phyloP scores from a whole-genome alignment of 768 basidiomycete species.

The Russula griseocarnosa region DNA sequence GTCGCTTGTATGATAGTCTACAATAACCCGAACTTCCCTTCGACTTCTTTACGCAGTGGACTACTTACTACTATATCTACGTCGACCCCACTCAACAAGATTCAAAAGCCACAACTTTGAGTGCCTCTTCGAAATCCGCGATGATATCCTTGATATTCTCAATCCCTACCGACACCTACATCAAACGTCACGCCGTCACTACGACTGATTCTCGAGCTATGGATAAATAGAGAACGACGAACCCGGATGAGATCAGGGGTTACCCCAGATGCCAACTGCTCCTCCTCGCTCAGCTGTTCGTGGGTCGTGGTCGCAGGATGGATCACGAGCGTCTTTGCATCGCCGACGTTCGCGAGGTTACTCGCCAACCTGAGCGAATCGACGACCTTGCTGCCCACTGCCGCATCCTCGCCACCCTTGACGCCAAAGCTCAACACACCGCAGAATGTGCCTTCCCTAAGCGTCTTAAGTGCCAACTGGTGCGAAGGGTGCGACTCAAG shows the following conservation, averaged over 20 bases:
- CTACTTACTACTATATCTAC: background rate
- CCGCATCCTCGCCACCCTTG: constrained; percentile 51
- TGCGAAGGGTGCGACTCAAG: constrained; percentile 59
- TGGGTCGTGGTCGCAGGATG: constrained; percentile 79
- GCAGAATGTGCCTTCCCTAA: constrained; percentile 57
- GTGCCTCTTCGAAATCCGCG: constrained; percentile 41
- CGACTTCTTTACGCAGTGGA: background rate
- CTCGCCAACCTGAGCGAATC: constrained; percentile 69
- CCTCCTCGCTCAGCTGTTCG: constrained; percentile 57
- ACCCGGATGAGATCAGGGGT: constrained; percentile 74
- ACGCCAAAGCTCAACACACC: constrained; percentile 79
- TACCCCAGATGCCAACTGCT: constrained; percentile 63
- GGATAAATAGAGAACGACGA: constrained; percentile 27
- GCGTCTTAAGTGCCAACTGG: constrained; percentile 49
- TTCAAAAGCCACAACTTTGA: constrained; percentile 32
- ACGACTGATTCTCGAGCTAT: background rate
- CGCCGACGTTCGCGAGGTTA: constrained; percentile 70
- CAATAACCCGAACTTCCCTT: background rate
- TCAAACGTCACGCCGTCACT: background rate
- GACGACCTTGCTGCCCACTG: constrained; percentile 54
- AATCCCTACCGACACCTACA: constrained; percentile 42
- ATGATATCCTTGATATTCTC: constrained; percentile 44
- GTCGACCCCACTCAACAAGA: background rate
- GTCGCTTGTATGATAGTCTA: background rate
- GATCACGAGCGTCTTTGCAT: constrained; percentile 78